phyloP scores from a whole-genome alignment of 306 rosid genomes.

The Clitoria ternatea region DNA sequence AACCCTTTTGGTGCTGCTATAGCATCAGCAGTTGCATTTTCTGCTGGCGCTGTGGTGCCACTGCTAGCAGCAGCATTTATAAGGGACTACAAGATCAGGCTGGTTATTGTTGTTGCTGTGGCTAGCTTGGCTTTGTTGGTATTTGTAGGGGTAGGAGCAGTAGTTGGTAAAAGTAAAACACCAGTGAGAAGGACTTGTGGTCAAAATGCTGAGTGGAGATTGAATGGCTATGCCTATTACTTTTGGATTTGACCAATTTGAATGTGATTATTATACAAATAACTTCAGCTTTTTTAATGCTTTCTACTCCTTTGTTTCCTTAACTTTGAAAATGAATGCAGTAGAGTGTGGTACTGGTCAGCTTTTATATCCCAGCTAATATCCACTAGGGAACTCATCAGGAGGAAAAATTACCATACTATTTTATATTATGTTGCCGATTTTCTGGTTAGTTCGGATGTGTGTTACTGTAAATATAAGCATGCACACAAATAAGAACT shows the following conservation, averaged over 20 bases:
- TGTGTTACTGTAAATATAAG: not conserved
- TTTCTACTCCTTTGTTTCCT: not conserved
- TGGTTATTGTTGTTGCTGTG: slow-evolving; percentile 33
- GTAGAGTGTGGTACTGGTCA: not conserved
- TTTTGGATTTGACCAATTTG: slow-evolving; percentile 48
- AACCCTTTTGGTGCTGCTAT: slow-evolving; percentile 49
- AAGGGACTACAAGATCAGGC: slow-evolving; percentile 39
- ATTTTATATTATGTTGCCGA: not conserved
- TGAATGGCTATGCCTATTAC: slow-evolving; percentile 65
- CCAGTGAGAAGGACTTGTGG: slow-evolving; percentile 32
- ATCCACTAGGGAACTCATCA: not conserved
- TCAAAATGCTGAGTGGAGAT: slow-evolving; percentile 46
- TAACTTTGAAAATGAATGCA: not conserved
- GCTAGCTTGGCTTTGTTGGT: slow-evolving; percentile 43
- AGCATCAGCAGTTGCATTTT: slow-evolving; percentile 59
- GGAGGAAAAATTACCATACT: not conserved
- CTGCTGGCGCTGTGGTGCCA: slow-evolving; percentile 49
- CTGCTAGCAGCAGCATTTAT: slow-evolving; percentile 44
- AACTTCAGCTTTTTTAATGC: no score
- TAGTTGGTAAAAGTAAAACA: slow-evolving; percentile 42
- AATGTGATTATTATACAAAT: slow-evolving; percentile 2
- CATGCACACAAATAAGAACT: not conserved
- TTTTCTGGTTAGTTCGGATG: not conserved
- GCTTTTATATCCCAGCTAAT: not conserved
- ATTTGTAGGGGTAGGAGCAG: slow-evolving; percentile 48